Percentiles rank a stretch among this genome's conserved stretches.
phyloP scores from a whole-genome alignment of 2,329 filamentous ascomycete species.

The Endoconidiophora laricicola region DNA sequence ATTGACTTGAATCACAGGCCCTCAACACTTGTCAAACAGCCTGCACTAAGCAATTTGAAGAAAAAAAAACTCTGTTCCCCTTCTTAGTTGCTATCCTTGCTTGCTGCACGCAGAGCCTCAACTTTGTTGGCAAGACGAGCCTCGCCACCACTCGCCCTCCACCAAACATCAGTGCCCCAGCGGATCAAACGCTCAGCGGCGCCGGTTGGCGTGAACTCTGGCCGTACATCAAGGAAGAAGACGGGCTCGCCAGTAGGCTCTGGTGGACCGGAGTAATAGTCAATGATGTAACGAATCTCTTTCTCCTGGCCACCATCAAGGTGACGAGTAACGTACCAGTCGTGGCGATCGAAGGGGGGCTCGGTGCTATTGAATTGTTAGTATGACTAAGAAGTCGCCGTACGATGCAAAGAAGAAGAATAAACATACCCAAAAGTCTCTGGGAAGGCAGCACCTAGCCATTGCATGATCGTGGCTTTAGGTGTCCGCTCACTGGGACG shows the following conservation, averaged over 20 bases:
- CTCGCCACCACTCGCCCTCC: conserved; percentile 58
- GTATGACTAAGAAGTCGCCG: conserved; percentile 2
- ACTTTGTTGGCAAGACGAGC: conserved; percentile 1
- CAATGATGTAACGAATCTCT: conserved; percentile 87
- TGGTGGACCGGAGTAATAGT: conserved; percentile 77
- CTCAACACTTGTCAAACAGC: too few species aligned
- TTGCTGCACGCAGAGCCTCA: neutral
- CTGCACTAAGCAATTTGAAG: too few species aligned
- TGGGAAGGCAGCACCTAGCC: conserved; percentile 65
- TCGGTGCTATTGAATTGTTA: conserved; percentile 39
- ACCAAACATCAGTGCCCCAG: conserved; percentile 92
- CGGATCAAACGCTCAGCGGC: conserved; percentile 69
- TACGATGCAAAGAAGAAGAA: neutral
- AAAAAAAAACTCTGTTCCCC: neutral
- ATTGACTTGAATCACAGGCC: too few species aligned
- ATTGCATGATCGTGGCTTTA: conserved; percentile 71
- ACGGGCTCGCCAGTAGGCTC: conserved; percentile 80
- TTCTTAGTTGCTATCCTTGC: neutral
- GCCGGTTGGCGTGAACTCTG: conserved; percentile 65
- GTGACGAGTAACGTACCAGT: conserved; percentile 80
- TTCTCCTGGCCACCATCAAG: conserved; percentile 44
- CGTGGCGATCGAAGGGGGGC: conserved; percentile 88
- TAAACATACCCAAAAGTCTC: conserved; percentile 54
- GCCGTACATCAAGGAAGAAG: conserved; percentile 88
- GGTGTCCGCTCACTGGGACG: conserved; percentile 79